Evolutionary conservation across 2,329 filamentous ascomycete genomes (phyloP).

Genomic region (Colletotrichum falcatum): DNA sequence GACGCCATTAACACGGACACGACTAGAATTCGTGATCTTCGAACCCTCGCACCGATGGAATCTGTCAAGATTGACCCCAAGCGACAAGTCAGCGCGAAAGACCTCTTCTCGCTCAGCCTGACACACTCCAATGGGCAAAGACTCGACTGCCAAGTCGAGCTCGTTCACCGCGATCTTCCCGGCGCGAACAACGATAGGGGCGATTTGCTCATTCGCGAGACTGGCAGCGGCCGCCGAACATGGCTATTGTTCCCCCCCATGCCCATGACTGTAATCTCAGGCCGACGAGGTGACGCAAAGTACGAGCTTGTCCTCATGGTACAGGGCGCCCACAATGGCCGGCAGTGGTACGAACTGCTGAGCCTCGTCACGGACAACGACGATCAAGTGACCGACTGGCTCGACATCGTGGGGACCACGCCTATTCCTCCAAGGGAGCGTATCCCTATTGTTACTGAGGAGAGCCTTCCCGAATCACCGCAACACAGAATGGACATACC

Average conservation of each 20-base stretch:
- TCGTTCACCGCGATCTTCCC: conserved; percentile 85
- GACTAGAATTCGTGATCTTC: conserved; percentile 81
- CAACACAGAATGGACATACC: conserved; percentile 36
- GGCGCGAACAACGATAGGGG: conserved; percentile 75
- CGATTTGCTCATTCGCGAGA: conserved; percentile 92
- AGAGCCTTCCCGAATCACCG: conserved; percentile 42
- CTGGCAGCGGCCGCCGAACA: conserved; percentile 76
- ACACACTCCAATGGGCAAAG: conserved; percentile 91
- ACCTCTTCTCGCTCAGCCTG: conserved; percentile 88
- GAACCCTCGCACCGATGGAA: conserved; percentile 78
- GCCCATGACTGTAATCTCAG: conserved; percentile 78
- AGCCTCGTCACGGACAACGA: conserved; percentile 82
- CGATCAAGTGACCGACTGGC: conserved; percentile 85
- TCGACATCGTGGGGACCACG: conserved; percentile 76
- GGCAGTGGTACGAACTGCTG: conserved; percentile 87
- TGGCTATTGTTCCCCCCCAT: conserved; percentile 96
- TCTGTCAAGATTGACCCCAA: conserved; percentile 79
- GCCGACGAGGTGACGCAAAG: conserved; percentile 77
- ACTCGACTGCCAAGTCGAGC: conserved; percentile 87
- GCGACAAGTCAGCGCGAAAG: conserved; percentile 88
- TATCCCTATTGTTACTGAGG: conserved; percentile 49
- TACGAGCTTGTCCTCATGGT: conserved; percentile 89
- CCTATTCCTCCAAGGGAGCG: conserved; percentile 61
- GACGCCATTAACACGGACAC: conserved; percentile 87
- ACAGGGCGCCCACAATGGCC: conserved; percentile 72